A percentile compares a stretch with the other conserved stretches of the same genome.
Conservation (phyloP, 192 early-diverging fungal species). For the Backusella mclennaniae region DNA sequence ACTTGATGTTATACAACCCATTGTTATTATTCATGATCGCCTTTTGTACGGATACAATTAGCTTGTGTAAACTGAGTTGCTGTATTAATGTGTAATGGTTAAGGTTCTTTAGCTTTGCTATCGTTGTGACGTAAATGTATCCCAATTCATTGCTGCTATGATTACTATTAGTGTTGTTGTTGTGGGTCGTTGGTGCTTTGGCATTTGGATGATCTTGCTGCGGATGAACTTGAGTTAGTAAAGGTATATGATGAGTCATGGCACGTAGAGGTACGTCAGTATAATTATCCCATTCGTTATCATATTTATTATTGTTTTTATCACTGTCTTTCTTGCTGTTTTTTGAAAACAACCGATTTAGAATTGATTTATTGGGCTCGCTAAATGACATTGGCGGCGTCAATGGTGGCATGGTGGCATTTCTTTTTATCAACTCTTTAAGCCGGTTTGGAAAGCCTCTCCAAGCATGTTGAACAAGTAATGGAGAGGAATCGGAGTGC, state of each 20-base stretch:
- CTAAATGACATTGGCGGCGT: neutral
- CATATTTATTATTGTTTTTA: neutral
- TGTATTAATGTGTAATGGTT: neutral
- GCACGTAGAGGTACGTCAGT: slow-evolving; percentile 2
- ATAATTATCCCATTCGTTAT: neutral
- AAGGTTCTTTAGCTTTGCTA: neutral
- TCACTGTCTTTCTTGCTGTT: neutral
- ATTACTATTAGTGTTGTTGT: neutral
- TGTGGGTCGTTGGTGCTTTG: neutral
- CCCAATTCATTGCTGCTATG: neutral
- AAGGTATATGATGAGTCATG: slow-evolving; percentile 4
- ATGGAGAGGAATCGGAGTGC: neutral
- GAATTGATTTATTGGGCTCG: neutral
- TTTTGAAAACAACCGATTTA: slow-evolving; percentile 2
- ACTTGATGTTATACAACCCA: neutral
- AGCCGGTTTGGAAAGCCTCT: neutral
- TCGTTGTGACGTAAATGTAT: neutral
- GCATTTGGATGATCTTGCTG: neutral
- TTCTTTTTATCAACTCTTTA: slow-evolving; percentile 8
- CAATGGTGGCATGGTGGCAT: neutral
- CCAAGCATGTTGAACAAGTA: neutral
- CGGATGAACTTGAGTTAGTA: neutral
- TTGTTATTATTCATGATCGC: neutral
- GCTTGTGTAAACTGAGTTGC: neutral
- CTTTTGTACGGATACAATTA: slow-evolving; percentile 4